Evolutionary conservation across 2,329 filamentous ascomycete genomes (phyloP).

Genomic region (Epichloe brachyelytri): DNA sequence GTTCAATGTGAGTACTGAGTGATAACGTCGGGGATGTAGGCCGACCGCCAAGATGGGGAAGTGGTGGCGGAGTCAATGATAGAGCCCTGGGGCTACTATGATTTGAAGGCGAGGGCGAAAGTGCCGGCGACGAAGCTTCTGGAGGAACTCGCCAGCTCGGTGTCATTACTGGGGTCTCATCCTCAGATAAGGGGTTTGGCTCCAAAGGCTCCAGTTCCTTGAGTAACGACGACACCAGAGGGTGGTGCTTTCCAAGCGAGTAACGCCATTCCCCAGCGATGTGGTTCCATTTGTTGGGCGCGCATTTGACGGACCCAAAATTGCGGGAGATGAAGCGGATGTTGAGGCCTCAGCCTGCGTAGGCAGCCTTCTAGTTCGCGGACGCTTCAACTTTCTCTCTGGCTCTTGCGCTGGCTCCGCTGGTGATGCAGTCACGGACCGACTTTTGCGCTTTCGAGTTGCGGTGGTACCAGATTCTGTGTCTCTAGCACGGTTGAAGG

Average conservation of each 20-base stretch:
- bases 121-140: slow-evolving; percentile 44
- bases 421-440: slow-evolving; percentile 59
- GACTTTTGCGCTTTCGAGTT: slow-evolving; percentile 59
- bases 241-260: slow-evolving; percentile 42
- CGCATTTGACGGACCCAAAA: slow-evolving; percentile 16
- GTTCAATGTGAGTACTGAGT: slow-evolving; percentile 59
- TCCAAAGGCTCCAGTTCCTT: slow-evolving; percentile 85
- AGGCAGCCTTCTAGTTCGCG: slow-evolving; percentile 58
- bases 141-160: slow-evolving; percentile 18
- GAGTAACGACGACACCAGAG: slow-evolving; percentile 74
- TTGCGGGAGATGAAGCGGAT: slow-evolving; percentile 21
- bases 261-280: slow-evolving; percentile 12
- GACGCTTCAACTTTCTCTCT: slow-evolving; percentile 76
- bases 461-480: slow-evolving; percentile 37
- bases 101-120: slow-evolving; percentile 52
- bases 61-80: slow-evolving; percentile 57
- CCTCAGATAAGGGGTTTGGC: slow-evolving; percentile 43
- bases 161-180: slow-evolving; percentile 28
- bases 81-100: slow-evolving; percentile 54
- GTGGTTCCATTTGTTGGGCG: slow-evolving; percentile 8
- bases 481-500: slow-evolving; percentile 73
- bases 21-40: slow-evolving; percentile 53
- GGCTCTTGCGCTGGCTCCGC: slow-evolving; percentile 55
- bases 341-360: slow-evolving; percentile 33
- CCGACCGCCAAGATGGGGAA: slow-evolving; percentile 37